Evolutionary conservation across 2,329 filamentous ascomycete species (phyloP), one percentile per base, ranked within the genome.

Genomic region (Phialemoniopsis sp.): DNA sequence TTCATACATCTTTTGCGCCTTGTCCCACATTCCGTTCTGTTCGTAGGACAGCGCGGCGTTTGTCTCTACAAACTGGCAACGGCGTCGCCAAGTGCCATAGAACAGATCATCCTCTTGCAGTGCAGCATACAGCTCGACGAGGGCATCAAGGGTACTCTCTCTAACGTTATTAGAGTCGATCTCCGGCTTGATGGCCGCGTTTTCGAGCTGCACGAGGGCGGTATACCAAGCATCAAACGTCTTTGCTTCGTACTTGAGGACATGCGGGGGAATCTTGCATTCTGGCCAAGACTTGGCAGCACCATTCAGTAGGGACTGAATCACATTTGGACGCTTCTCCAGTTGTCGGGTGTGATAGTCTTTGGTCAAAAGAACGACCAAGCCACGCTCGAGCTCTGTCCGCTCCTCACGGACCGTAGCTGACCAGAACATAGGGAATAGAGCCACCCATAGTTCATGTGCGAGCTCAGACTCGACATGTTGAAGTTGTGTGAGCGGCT

Each of bases 1-100:
- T 62, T 99, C 93, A 60, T 97, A 98, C 68, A 96, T 85, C 55
- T 87, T 87, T 65, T 98, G 94, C 2, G 94, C 90, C 64, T 97
- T 97, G 54, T 98, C 93, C 94, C 93, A 98, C 79, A 97, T 95
- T 35, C 93, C 93, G 53, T 95, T 95, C 59, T 99, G 94, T 66
- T 99, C 94, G 52, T 96, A 98, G 0, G 93, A 98, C 8, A 99
- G 71, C 2, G 90, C 93, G 13, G 93, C 89, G 57, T 98, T 99
- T 8, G 90, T 97, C 68, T 98, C 94, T 6, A 98, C 86, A 56
- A 95, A 98, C 49, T 95, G 89, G 59, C 90, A 95, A 34, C 93
- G 83, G 41, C 93, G 82, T 43, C 93, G 82, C 93, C 93, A 98
- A 1, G 90, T 94, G 8, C 93, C 93, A 48, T 98, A 97, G 61